Conservation (phyloP, 2,329 filamentous ascomycete species). For the Fusarium algeriense region DNA sequence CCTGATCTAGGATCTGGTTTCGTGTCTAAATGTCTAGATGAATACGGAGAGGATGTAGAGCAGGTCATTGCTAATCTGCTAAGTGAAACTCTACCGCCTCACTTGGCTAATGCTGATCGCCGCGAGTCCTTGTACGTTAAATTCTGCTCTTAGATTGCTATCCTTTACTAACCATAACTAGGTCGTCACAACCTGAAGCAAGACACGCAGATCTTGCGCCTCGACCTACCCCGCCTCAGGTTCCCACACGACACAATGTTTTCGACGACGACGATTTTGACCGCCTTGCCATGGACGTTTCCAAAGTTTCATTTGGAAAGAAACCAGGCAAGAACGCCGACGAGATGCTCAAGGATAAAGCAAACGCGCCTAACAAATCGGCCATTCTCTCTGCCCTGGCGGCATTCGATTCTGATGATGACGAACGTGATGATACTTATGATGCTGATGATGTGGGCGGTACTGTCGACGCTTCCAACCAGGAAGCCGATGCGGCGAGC, state of each 20-base stretch:
- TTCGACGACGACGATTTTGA: constrained; percentile 87
- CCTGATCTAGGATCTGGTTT: constrained; percentile 88
- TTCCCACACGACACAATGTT: constrained; percentile 75
- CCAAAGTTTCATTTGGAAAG: constrained; percentile 84
- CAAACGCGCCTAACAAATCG: constrained; percentile 78
- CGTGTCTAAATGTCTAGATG: constrained; percentile 80
- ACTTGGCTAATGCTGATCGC: constrained; percentile 74
- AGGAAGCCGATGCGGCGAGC: constrained; percentile 61
- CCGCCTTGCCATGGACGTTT: constrained; percentile 72
- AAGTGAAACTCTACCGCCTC: constrained; percentile 78
- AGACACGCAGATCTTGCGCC: constrained; percentile 63
- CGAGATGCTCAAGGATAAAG: constrained; percentile 74
- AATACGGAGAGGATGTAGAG: constrained; percentile 82
- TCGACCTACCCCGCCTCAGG: constrained; percentile 67
- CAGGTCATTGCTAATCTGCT: constrained; percentile 84
- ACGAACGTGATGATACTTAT: constrained; percentile 97
- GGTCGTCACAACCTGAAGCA: constrained; percentile 47
- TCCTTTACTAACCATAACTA: constrained; percentile 40
- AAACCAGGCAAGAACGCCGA: constrained; percentile 75
- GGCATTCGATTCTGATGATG: constrained; percentile 91
- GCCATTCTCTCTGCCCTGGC: constrained; percentile 90
- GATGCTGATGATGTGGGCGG: constrained; percentile 93
- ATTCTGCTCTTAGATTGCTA: background rate
- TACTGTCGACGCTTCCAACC: constrained; percentile 78
- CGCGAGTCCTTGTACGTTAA: constrained; percentile 70